phyloP scores from a whole-genome alignment of 176 grass and related monocot species.

The Triticum dicoccoides region DNA sequence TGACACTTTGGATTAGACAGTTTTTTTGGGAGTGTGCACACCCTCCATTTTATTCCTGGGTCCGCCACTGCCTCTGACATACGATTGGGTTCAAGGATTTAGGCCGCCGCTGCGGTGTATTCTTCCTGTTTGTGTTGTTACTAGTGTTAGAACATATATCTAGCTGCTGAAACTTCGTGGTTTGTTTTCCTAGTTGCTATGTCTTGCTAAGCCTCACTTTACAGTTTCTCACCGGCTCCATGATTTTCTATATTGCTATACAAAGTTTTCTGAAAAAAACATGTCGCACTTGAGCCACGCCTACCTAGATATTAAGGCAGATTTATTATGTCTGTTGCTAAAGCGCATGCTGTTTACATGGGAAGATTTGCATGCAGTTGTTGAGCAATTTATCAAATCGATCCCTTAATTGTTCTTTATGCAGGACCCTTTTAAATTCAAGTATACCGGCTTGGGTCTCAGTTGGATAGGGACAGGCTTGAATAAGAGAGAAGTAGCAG shows the following conservation, averaged over 20 bases:
- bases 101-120: background rate
- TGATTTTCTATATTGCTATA: background rate
- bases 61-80: no score
- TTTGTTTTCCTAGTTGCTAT: background rate
- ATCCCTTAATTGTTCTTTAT: background rate
- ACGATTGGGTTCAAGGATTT: background rate
- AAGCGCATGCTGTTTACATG: background rate
- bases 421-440: background rate
- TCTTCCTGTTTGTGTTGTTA: background rate
- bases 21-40: no score
- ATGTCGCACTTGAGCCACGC: background rate
- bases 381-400: background rate
- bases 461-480: background rate
- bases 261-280: background rate
- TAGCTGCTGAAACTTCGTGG: background rate
- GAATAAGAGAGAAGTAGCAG: background rate
- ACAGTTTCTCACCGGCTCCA: background rate
- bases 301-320: background rate
- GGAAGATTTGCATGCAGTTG: background rate
- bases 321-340: background rate
- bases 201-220: background rate
- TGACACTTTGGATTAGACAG: no score
- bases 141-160: background rate
- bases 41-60: no score
- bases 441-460: background rate